Evolutionary conservation across 345 rosid genomes (phyloP).

Genomic region (Syzygium oleosum): DNA sequence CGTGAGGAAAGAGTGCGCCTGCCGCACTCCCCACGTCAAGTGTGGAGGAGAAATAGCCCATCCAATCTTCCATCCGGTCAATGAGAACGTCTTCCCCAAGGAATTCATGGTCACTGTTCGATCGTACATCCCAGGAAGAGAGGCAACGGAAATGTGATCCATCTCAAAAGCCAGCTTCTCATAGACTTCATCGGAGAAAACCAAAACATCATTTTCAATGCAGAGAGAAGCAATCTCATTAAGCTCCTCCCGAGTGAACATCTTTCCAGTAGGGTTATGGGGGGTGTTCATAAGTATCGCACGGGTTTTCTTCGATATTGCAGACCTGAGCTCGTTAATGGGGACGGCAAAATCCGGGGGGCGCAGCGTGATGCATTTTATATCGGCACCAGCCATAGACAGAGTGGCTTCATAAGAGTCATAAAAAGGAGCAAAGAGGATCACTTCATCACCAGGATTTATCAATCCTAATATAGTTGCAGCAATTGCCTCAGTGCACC

Average conservation of each 20-base stretch:
- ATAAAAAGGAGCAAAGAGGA: conserved; percentile 84
- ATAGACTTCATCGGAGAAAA: conserved; percentile 84
- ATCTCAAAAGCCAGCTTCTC: conserved; percentile 84
- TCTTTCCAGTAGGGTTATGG: conserved; percentile 93
- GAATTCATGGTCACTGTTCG: conserved; percentile 90
- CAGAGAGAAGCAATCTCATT: conserved; percentile 59
- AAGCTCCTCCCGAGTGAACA: conserved; percentile 81
- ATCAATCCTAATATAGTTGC: conserved; percentile 78
- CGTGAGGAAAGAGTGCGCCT: conserved; percentile 87
- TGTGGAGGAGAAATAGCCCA: conserved; percentile 96
- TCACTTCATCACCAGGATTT: conserved; percentile 93
- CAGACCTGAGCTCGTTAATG: conserved; percentile 66
- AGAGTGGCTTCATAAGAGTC: conserved; percentile 94
- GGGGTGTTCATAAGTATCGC: conserved; percentile 88
- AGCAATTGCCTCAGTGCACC: conserved; percentile 96
- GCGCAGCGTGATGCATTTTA: conserved; percentile 62
- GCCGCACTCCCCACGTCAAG: conserved; percentile 83
- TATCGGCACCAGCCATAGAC: conserved; percentile 94
- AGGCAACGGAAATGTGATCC: conserved; percentile 91
- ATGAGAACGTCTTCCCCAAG: conserved; percentile 84
- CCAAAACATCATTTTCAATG: conserved; percentile 80
- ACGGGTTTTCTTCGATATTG: conserved; percentile 58
- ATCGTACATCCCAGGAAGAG: conserved; percentile 93
- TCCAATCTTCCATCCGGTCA: conserved; percentile 98
- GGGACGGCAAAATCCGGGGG: conserved; percentile 81